These are phyloP conservation scores for Penstemon davidsonii DNA, from an alignment of 257 asterid species.

Conservation along the genomic window DNA sequence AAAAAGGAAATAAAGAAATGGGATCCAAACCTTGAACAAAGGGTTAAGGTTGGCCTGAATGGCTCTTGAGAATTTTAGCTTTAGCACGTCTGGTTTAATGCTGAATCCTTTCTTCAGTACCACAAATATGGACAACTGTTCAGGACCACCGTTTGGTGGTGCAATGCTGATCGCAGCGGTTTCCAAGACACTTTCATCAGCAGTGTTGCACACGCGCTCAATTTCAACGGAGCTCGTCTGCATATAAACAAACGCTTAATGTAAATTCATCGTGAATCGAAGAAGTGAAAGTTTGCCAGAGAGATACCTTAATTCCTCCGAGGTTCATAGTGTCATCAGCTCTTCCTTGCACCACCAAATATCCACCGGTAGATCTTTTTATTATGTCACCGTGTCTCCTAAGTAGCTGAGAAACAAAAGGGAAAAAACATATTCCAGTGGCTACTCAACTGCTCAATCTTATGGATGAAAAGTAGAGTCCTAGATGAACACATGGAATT, in stretches of 20 bases:
- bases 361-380: slow-evolving; percentile 76
- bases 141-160: slow-evolving; percentile 84
- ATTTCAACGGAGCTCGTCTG: slow-evolving; percentile 91
- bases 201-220: slow-evolving; percentile 75
- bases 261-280: neutral
- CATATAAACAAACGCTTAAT: neutral
- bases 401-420: slow-evolving; percentile 56
- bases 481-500: neutral
- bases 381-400: slow-evolving; percentile 91
- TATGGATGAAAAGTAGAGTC: neutral
- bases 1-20: neutral
- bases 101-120: slow-evolving; percentile 61
- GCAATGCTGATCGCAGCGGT: slow-evolving; percentile 79
- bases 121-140: slow-evolving; percentile 68
- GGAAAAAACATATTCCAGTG: slow-evolving; percentile 2
- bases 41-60: slow-evolving; percentile 80
- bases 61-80: slow-evolving; percentile 62
- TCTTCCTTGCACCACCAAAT: slow-evolving; percentile 71
- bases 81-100: slow-evolving; percentile 44
- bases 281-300: neutral
- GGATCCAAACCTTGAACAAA: slow-evolving; percentile 68
- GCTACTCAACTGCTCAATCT: slow-evolving; percentile 1
- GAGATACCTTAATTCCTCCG: slow-evolving; percentile 85
- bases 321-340: slow-evolving; percentile 98
- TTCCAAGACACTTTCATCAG: slow-evolving; percentile 73